A percentile compares a stretch with the other conserved stretches of the same genome.
These are phyloP conservation scores for Colletotrichum sp. DNA, from an alignment of 2,329 filamentous ascomycete species.

Conservation along the genomic window DNA sequence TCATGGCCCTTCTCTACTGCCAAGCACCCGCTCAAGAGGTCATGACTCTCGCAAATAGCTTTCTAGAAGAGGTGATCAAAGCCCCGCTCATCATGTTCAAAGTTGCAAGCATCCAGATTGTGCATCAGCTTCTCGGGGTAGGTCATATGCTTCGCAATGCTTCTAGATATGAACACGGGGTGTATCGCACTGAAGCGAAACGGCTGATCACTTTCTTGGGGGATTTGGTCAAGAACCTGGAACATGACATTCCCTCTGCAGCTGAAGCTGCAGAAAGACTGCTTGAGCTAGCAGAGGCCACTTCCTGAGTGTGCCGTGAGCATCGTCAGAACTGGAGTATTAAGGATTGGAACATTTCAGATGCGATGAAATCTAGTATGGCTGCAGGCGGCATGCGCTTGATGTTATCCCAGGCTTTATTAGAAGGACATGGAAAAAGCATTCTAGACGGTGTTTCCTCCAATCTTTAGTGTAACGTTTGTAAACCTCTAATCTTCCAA, in stretches of 20 bases:
- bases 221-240: not conserved
- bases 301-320: not conserved
- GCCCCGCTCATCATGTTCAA: not conserved
- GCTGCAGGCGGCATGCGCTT: fast-evolving
- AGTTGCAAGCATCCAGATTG: not conserved
- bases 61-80: not conserved
- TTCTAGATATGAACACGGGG: not conserved
- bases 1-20: not conserved
- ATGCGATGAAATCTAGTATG: not conserved
- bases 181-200: not conserved
- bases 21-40: not conserved
- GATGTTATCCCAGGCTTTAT: fast-evolving
- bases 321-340: not conserved
- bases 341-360: not conserved
- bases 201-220: not conserved
- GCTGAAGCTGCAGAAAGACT: not conserved
- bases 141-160: not conserved
- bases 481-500: fast-evolving
- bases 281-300: not conserved
- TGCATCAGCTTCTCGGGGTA: not conserved
- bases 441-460: no score
- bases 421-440: no score
- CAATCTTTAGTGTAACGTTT: fast-evolving
- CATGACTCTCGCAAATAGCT: not conserved
- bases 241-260: not conserved